Conservation (phyloP, 345 rosid species). For the Pistacia atlantica region DNA sequence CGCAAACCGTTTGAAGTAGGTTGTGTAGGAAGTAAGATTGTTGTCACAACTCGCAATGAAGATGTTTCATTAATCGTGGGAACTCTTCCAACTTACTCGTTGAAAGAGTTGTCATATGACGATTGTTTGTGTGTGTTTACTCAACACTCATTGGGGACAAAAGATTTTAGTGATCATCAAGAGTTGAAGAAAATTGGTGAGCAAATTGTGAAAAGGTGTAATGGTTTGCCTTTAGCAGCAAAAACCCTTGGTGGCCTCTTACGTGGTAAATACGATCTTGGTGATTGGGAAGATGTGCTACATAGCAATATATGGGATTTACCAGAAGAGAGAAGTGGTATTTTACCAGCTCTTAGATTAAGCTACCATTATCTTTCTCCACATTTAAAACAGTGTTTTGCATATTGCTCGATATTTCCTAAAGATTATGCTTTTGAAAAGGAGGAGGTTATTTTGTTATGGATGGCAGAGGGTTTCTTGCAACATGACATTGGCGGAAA, state of each 20-base stretch:
- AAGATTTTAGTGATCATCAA: slow-evolving; percentile 14
- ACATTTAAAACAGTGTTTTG: slow-evolving; percentile 41
- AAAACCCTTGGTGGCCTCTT: slow-evolving; percentile 35
- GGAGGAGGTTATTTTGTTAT: too few relatives aligned
- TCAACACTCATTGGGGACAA: slow-evolving; percentile 16
- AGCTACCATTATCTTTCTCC: slow-evolving; percentile 35
- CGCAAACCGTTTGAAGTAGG: slow-evolving; percentile 31
- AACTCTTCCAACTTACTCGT: slow-evolving; percentile 18
- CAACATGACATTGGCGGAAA: too few relatives aligned
- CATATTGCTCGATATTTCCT: slow-evolving; percentile 37
- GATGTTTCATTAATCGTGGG: slow-evolving; percentile 29
- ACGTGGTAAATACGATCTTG: slow-evolving; percentile 17
- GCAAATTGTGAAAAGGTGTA: slow-evolving; percentile 26
- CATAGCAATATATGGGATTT: slow-evolving; percentile 28
- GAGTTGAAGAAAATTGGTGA: slow-evolving; percentile 34
- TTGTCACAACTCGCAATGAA: slow-evolving; percentile 45
- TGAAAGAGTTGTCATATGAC: slow-evolving; percentile 31
- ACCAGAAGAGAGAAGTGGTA: slow-evolving; percentile 6
- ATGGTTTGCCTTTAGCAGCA: slow-evolving; percentile 45
- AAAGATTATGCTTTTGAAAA: slow-evolving; percentile 32
- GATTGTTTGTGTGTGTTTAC: slow-evolving; percentile 36
- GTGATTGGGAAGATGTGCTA: slow-evolving; percentile 30
- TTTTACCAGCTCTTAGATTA: slow-evolving; percentile 31
- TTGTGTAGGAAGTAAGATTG: slow-evolving; percentile 40
- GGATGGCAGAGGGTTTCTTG: too few relatives aligned